Percentiles rank a stretch among this genome's conserved stretches.
Evolutionary conservation across 441 rosid genomes (phyloP).

Genomic region (Lepidium campestre): DNA sequence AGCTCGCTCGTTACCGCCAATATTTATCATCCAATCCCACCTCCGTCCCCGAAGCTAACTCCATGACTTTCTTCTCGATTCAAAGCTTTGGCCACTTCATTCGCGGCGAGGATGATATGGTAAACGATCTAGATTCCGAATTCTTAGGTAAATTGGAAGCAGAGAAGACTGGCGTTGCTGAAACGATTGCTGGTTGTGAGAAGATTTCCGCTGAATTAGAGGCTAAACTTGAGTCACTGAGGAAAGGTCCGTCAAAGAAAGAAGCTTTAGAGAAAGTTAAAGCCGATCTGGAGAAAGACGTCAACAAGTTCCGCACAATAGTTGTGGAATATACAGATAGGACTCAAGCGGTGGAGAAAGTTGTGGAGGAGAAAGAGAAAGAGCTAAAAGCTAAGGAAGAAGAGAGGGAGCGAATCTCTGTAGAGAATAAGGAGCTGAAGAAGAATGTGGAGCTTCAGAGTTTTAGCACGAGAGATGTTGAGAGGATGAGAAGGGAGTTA

Average conservation of each 20-base stretch:
- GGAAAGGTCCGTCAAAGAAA: conserved; percentile 52
- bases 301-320: conserved; percentile 55
- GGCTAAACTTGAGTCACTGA: conserved; percentile 40
- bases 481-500: conserved; percentile 95
- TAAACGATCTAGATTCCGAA: conserved; percentile 46
- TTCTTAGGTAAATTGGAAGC: conserved; percentile 53
- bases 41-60: conserved; percentile 33
- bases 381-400: conserved; percentile 50
- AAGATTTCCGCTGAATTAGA: conserved; percentile 32
- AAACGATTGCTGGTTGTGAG: conserved; percentile 35
- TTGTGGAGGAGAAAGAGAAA: conserved; percentile 53
- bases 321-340: conserved; percentile 39
- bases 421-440: conserved; percentile 75
- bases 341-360: conserved; percentile 38
- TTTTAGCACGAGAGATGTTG: conserved; percentile 68
- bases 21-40: conserved; percentile 28
- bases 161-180: conserved; percentile 42
- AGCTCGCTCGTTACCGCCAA: conserved; percentile 42
- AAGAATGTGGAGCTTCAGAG: conserved; percentile 67
- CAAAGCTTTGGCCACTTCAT: conserved; percentile 54
- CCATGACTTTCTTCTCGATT: conserved; percentile 36
- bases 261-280: conserved; percentile 52
- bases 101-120: conserved; percentile 54
- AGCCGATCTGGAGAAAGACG: conserved; percentile 58
- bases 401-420: conserved; percentile 47